These are phyloP conservation scores for Oryza coarctata DNA, from an alignment of 176 grass and related monocot species.

Conservation along the genomic window DNA sequence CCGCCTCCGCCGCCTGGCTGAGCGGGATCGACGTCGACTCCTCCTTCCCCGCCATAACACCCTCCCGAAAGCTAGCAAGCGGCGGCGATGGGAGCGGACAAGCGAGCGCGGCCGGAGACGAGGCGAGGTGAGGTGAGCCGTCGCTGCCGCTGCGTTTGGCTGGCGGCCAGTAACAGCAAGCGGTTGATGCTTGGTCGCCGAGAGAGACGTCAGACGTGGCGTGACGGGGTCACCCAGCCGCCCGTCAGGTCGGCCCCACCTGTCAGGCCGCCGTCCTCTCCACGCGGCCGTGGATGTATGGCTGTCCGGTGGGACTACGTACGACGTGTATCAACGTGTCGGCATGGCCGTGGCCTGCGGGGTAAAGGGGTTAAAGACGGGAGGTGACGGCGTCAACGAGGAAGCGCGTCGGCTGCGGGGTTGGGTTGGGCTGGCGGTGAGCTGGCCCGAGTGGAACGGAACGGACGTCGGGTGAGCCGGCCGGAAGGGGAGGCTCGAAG, in stretches of 20 bases:
- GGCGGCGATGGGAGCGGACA: not conserved
- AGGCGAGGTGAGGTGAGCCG: not conserved
- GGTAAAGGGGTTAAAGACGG: not conserved
- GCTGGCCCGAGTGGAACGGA: constrained; percentile 24
- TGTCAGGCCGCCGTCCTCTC: not conserved
- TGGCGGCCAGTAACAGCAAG: constrained; percentile 48
- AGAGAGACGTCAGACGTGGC: constrained; percentile 36
- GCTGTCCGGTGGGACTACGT: not conserved
- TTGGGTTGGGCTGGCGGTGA: constrained; percentile 30
- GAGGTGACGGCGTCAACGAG: constrained; percentile 34
- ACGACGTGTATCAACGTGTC: constrained; percentile 2
- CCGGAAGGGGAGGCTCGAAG: not conserved
- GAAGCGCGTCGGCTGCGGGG: not conserved
- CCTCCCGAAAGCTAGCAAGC: not conserved
- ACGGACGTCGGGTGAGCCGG: not conserved
- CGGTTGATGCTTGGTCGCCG: constrained; percentile 28
- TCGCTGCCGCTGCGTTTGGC: constrained; percentile 42
- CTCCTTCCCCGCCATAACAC: constrained; percentile 80
- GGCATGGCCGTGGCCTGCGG: not conserved
- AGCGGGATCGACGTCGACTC: constrained; percentile 87
- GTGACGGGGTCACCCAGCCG: constrained; percentile 19
- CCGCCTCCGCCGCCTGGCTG: constrained; percentile 64
- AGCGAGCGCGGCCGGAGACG: not conserved
- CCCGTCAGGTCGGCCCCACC: not conserved
- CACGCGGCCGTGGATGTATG: not conserved